Evolutionary conservation across 2,329 filamentous ascomycete species (phyloP), one percentile per base, ranked within the genome.

Genomic region (Aspergillus sergii): DNA sequence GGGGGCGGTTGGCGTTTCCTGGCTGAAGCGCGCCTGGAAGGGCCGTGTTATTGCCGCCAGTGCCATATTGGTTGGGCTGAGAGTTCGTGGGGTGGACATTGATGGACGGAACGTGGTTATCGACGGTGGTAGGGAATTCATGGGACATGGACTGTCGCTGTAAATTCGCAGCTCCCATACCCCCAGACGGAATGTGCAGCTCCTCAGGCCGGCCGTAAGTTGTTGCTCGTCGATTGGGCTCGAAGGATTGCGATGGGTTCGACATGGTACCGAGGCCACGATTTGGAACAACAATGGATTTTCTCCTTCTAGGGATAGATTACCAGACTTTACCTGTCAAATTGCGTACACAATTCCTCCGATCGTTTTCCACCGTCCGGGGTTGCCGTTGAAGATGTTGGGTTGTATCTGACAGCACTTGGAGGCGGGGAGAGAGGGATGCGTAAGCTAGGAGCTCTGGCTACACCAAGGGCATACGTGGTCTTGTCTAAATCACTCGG

Each of bases 11-110:
- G 51, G 77, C 74, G 65, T 79, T 80, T 43, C 84, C 85, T 32
- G 85, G 83, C 72, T 89, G 88, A 48, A 90, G 79, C 58, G 86
- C 84, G 63, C 87, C 87, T 21, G 88, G 88, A 5, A 91, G 76
- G 61, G 80, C 75, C 57, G 55, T 69, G 64, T 75, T 74, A 51
- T 77, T 77, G 71, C 60, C 78, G 70, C 70, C 74, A 62, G 71
- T 73, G 59, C 79, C 75, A 72, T 83, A 86, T 64, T 85, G 83
- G 34, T 75, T 70, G 60, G 75, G 73, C 60, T 82, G 79, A 28
- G 84, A 79, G 23, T 81, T 82, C n/a, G 83, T 81, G 68, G 88
- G 84, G 68, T 89, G 87, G 56, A 89, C 79, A 70, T 82, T 88
- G 73, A 89, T 86, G 57, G 85, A 82, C 58, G 86, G 85, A 60